Base-by-base conservation (phyloP, 2,329 filamentous ascomycete species). In the Diplodia seriata region DNA sequence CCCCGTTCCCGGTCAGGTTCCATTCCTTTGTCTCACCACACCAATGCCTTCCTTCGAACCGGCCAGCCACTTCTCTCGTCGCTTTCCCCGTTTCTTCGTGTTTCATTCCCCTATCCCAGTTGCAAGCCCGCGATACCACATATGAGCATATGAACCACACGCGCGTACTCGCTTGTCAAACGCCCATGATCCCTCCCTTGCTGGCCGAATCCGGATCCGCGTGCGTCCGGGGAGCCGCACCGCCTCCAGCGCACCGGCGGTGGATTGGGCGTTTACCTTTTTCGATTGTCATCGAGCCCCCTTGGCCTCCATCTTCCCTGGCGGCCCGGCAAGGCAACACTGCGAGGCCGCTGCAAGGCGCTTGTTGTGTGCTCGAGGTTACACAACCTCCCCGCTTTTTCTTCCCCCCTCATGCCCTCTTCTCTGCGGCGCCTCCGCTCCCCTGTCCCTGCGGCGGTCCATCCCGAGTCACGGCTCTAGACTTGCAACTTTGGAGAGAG, bases 361-460 rank as follows among this genome's bases (percentile, higher is more conserved):
- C 43, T 20, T 40, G 36, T 62, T 62, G 57, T 9, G 47, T 49
- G 59, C 36, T 63, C 53, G 33, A 23, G 26, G 59, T 63, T 51
- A 51, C 59, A 63, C 59, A 18, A 26, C 59, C 11, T 38, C 59
- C 51, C 40, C 40, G 40, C 57, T 49, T 50, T 61, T 62, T 57
- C 43, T 59, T 43, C 36, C 8, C 40, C 36, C 8, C 40, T 61
- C 49, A 33, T 26, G 31, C 23, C 31, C 11, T 15, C 36, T n/a
- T n/a, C 26, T 12, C 26, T 26, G 26, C 26, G 26, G 26, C 26
- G 36, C 36, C 59, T 33, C 18, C 18, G n/a, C 43, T 51, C 29
- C 59, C 59, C 47, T 63, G 59, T 63, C 59, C 59, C 59, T 63
- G 47, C 59, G 50, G 59, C 59, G 59, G 59, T 63, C 59, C 59